These are phyloP conservation scores for Gossypium trilobum DNA, from an alignment of 441 rosid species.

Conservation along the genomic window DNA sequence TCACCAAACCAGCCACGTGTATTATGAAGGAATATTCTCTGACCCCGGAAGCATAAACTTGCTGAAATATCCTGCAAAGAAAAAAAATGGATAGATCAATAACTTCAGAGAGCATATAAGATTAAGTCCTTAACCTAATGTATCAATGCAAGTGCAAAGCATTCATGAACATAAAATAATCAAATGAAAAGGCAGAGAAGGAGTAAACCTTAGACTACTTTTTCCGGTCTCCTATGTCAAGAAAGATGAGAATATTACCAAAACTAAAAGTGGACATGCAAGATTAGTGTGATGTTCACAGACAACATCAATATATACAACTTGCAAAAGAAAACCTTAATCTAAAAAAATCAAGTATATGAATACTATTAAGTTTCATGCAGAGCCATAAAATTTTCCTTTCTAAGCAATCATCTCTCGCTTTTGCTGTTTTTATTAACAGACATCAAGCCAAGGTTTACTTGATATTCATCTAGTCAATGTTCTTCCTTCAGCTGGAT, in stretches of 20 bases:
- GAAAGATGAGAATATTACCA: not conserved
- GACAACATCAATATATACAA: not conserved
- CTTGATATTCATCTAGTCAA: not conserved
- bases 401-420: not conserved
- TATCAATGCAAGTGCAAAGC: not conserved
- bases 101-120: slow-evolving; percentile 9
- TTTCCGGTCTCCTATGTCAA: not conserved
- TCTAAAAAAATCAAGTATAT: not conserved
- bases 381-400: not conserved
- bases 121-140: not conserved
- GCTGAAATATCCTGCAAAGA: slow-evolving; percentile 68
- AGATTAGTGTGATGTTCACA: not conserved
- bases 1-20: slow-evolving; percentile 93
- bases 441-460: not conserved
- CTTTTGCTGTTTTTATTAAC: not conserved
- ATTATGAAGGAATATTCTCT: slow-evolving; percentile 83
- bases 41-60: slow-evolving; percentile 89
- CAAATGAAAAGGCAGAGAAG: not conserved
- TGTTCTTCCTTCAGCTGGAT: slow-evolving; percentile 1
- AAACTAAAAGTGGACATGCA: not conserved
- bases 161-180: not conserved
- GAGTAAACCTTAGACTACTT: not conserved
- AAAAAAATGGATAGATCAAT: not conserved
- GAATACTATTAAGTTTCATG: not conserved
- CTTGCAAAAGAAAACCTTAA: not conserved